Evolutionary conservation across 108 stramenopile genomes (phyloP), one percentile per base, ranked within the genome.

Genomic region (Chaetoceros muelleri): DNA sequence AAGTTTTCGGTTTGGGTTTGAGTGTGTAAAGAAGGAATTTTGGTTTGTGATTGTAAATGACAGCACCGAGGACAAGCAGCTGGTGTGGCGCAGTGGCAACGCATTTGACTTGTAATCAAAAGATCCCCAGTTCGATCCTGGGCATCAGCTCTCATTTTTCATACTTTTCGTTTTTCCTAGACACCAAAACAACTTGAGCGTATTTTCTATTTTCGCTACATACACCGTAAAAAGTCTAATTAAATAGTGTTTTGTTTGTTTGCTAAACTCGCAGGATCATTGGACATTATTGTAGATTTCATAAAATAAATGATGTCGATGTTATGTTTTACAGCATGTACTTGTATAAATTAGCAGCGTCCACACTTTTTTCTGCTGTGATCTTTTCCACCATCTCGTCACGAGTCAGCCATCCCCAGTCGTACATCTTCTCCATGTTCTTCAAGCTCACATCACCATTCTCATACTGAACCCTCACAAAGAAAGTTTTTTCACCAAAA

Each of bases 401-500:
- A 45, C 71, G 66, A 29, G 70, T 76, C 49, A 92, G 54, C 90
- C 90, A 92, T 30, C 69, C 90, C 70, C 74, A 83, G 60, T 85
- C 80, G 21, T 73, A 49, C n/a, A 50, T 59, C 21, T 58, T 65
- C 26, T 65, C 55, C 34, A 71, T 30, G 3, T 46, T 30, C 27
- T 63, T 48, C 20, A 57, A 55, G 49, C 69, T 52, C 13, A 78
- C 62, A 52, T 64, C 73, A 1, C 86, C 86, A 13, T 71, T 69
- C 52, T 80, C 82, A 46, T 74, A 70, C 58, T 87, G 84, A 24
- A 87, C 70, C 30, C 71, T 71, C 68, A 86, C 70, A 53, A 75
- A 85, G 45, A 88, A 88, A 13, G 79, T 84, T 64, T 87, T 92
- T 60, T 75, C 82, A 5, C 90, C 90, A 57, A 64, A 91, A 19